Conservation (phyloP, 805 yeast genomes). For the Candida nanaspora region DNA sequence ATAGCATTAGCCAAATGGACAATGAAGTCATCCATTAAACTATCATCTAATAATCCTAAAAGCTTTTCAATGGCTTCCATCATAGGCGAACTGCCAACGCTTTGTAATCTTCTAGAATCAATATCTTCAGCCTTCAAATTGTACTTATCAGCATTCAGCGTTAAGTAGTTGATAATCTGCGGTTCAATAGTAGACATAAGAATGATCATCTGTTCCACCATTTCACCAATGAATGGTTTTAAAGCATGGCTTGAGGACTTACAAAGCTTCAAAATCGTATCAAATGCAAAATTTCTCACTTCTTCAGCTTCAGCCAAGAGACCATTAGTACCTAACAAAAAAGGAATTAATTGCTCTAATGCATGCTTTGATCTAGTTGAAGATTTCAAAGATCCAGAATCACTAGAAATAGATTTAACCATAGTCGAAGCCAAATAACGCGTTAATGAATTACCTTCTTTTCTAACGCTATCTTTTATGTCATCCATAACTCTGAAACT, state of each 20-base stretch:
- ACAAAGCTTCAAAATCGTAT: conserved; percentile 65
- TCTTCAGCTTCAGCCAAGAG: conserved; percentile 82
- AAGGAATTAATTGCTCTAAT: conserved; percentile 61
- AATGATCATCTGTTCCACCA: conserved; percentile 61
- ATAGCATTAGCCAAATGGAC: conserved; percentile 47
- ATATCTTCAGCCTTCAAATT: conserved; percentile 64
- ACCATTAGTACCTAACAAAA: conserved; percentile 73
- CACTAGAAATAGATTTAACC: conserved; percentile 48
- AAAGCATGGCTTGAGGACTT: conserved; percentile 54
- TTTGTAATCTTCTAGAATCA: conserved; percentile 68
- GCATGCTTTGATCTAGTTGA: conserved; percentile 37
- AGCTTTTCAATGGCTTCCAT: conserved; percentile 79
- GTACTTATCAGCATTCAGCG: conserved; percentile 84
- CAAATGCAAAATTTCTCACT: conserved; percentile 65
- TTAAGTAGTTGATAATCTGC: conserved; percentile 76
- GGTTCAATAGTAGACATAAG: conserved; percentile 89
- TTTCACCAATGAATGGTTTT: conserved; percentile 58
- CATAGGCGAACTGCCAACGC: conserved; percentile 76
- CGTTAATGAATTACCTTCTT: conserved; percentile 67
- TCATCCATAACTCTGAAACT: conserved; percentile 89
- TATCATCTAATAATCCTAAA: conserved; percentile 49
- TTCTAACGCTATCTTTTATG: conserved; percentile 86
- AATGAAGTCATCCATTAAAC: conserved; percentile 40
- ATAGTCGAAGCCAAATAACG: conserved; percentile 57
- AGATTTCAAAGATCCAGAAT: conserved; percentile 9